Conservation (phyloP, 2,329 filamentous ascomycete species). For the Blastomyces percursus region DNA sequence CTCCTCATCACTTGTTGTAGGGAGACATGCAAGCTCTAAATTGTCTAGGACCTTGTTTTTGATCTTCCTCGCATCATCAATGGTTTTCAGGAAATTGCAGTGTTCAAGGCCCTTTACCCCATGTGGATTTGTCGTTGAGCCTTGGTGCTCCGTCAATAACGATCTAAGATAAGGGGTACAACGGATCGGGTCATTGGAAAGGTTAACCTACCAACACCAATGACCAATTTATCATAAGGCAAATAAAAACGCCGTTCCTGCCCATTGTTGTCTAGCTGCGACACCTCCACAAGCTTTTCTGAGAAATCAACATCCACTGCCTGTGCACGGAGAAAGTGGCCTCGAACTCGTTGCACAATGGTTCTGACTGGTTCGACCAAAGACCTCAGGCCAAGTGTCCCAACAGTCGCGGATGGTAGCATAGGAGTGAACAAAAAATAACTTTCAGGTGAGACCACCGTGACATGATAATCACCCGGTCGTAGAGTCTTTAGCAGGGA, state of each 20-base stretch:
- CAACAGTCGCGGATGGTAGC: slow-evolving; percentile 92
- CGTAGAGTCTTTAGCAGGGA: slow-evolving; percentile 82
- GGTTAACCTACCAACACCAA: slow-evolving; percentile 60
- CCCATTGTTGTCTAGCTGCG: slow-evolving; percentile 59
- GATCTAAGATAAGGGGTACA: not conserved
- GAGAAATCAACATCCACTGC: slow-evolving; percentile 89
- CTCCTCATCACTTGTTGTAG: slow-evolving; percentile 81
- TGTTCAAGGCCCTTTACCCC: slow-evolving; percentile 91
- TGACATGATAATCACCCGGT: slow-evolving; percentile 88
- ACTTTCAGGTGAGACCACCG: slow-evolving; percentile 85
- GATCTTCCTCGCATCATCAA: slow-evolving; percentile 81
- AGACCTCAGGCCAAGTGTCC: slow-evolving; percentile 81
- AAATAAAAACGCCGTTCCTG: slow-evolving; percentile 78
- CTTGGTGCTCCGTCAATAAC: slow-evolving; percentile 20
- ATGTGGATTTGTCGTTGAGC: slow-evolving; percentile 85
- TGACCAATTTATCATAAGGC: slow-evolving; percentile 91
- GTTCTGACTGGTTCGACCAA: slow-evolving; percentile 86
- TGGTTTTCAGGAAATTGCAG: slow-evolving; percentile 90
- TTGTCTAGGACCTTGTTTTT: slow-evolving; percentile 82
- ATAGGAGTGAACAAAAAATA: slow-evolving; percentile 98
- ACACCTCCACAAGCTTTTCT: slow-evolving; percentile 78
- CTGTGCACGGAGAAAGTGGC: slow-evolving; percentile 79
- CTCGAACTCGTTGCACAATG: slow-evolving; percentile 64
- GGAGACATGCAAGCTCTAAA: slow-evolving; percentile 81
- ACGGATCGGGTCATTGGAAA: not conserved